Conservation (phyloP, 2,329 filamentous ascomycete genomes). For the Fusarium aywerte region DNA sequence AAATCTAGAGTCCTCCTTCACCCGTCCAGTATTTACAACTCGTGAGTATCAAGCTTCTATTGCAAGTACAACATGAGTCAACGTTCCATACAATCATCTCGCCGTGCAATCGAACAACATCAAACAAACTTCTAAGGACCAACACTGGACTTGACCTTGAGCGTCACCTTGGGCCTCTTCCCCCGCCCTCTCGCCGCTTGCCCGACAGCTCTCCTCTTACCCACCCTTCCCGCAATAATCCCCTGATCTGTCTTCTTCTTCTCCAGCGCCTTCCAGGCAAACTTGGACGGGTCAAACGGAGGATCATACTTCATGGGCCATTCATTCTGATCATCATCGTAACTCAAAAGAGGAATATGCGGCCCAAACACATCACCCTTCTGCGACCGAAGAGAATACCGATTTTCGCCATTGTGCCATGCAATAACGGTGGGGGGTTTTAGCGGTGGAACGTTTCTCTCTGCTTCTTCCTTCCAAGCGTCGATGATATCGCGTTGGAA, state of each 20-base stretch:
- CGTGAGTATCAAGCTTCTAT: no score
- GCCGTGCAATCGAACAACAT: no score
- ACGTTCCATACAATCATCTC: no score
- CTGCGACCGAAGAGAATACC: not conserved
- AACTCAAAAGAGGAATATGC: conserved; percentile 1
- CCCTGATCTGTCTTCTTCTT: not conserved
- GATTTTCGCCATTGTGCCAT: not conserved
- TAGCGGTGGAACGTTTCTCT: rapidly evolving
- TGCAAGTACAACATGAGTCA: no score
- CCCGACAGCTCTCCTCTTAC: not conserved
- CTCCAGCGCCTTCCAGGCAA: conserved; percentile 10
- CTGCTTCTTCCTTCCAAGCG: rapidly evolving
- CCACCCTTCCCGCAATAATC: not conserved
- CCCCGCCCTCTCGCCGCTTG: not conserved
- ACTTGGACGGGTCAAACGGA: conserved; percentile 10
- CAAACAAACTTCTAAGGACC: no score
- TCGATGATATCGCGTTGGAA: not conserved
- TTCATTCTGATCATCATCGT: rapidly evolving
- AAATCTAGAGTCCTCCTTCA: no score
- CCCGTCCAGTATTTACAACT: no score
- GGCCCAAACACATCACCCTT: not conserved
- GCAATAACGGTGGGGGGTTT: not conserved
- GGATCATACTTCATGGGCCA: not conserved
- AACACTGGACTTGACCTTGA: not conserved
- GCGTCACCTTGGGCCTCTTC: not conserved